These are phyloP conservation scores for Cercospora zeina DNA, from an alignment of 2,329 filamentous ascomycete species.

Conservation along the genomic window DNA sequence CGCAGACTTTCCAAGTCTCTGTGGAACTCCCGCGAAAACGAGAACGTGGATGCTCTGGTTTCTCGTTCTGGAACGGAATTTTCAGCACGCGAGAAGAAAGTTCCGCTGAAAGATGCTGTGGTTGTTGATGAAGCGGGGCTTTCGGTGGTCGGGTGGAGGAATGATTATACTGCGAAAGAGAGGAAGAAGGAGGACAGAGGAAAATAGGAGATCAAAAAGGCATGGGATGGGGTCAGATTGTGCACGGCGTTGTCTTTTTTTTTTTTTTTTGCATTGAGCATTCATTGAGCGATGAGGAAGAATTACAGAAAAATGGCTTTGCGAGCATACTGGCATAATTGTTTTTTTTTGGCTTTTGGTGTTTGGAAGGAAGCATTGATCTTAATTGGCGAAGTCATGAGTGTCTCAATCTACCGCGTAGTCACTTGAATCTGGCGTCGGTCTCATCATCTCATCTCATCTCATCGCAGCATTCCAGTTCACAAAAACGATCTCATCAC, in stretches of 20 bases:
- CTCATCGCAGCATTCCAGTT: too few species aligned
- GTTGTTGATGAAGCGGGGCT: constrained; percentile 5
- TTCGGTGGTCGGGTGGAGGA: not conserved
- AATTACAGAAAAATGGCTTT: not conserved
- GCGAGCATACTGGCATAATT: not conserved
- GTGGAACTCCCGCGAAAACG: not conserved
- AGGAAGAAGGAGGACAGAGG: not conserved
- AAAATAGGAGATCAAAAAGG: too few species aligned
- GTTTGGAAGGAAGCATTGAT: not conserved
- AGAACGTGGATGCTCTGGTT: not conserved
- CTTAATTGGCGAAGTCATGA: not conserved
- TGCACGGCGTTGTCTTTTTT: too few species aligned
- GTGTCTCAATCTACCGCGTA: not conserved
- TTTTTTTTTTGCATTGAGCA: too few species aligned
- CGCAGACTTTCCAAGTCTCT: not conserved
- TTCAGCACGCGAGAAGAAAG: not conserved
- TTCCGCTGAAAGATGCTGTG: not conserved
- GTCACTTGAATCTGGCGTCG: not conserved
- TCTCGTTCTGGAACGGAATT: not conserved
- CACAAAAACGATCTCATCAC: too few species aligned
- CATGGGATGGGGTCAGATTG: too few species aligned
- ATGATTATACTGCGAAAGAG: not conserved
- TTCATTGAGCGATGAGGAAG: too few species aligned
- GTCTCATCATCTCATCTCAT: not conserved
- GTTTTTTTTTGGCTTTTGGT: not conserved